Percentiles rank a stretch among this genome's conserved stretches.
Evolutionary conservation across 371 early-diverging fungal species (phyloP).

Genomic region (Racocetra persica): DNA sequence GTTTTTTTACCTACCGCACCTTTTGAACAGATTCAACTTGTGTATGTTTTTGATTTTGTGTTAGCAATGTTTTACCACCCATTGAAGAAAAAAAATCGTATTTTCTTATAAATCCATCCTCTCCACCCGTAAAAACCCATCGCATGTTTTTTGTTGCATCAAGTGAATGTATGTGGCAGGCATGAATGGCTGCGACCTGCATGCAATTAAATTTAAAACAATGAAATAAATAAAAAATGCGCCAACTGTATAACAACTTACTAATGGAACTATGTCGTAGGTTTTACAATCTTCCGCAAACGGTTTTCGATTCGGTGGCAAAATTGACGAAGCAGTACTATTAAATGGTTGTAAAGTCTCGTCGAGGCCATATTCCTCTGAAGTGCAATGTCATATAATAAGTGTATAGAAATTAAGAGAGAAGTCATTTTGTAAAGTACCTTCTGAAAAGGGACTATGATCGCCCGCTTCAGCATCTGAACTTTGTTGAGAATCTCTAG

Average conservation of each 20-base stretch:
- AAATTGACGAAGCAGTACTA: neutral
- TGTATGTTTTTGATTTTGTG: constrained; percentile 85
- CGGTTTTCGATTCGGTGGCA: constrained; percentile 40
- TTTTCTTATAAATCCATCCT: constrained; percentile 92
- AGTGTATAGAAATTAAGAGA: neutral
- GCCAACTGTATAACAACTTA: constrained; percentile 43
- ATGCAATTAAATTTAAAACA: neutral
- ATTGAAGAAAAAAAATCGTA: constrained; percentile 91
- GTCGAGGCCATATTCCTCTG: constrained; percentile 8
- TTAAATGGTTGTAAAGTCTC: neutral
- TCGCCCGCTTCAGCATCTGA: constrained; percentile 20
- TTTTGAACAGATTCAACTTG: constrained; percentile 86
- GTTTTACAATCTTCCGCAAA: constrained; percentile 55
- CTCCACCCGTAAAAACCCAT: constrained; percentile 94
- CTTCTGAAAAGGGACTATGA: constrained; percentile 15
- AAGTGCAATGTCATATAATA: neutral
- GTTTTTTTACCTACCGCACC: constrained; percentile 51
- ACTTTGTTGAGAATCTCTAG: constrained; percentile 34
- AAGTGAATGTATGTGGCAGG: constrained; percentile 75
- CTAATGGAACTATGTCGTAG: constrained; percentile 66
- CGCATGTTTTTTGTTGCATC: constrained; percentile 84
- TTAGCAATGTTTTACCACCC: constrained; percentile 83
- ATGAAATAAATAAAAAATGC: neutral
- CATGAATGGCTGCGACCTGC: constrained; percentile 78
- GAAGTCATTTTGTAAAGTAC: neutral